phyloP scores from a whole-genome alignment of 306 rosid genomes.

The Crotalaria pallida region DNA sequence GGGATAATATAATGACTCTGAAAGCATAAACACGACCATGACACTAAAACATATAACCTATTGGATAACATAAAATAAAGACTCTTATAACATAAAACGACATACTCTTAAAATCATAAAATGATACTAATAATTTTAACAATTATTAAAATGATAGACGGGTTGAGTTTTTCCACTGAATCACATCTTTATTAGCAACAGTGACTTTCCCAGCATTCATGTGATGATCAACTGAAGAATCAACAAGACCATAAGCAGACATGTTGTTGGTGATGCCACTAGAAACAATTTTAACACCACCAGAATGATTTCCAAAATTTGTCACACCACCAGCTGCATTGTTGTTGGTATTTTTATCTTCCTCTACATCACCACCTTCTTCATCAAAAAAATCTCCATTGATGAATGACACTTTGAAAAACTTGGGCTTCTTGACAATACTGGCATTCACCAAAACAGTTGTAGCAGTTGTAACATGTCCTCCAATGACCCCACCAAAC shows the following conservation, averaged over 20 bases:
- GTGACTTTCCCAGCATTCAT: constrained; percentile 17
- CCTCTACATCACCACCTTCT: background rate
- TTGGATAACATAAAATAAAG: no score
- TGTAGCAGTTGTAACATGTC: constrained; percentile 37
- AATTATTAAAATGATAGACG: constrained; percentile 9
- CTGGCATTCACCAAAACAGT: constrained; percentile 31
- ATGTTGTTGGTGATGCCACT: background rate
- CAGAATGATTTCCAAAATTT: background rate
- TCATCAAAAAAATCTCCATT: background rate
- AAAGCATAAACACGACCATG: no score
- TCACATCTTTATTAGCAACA: constrained; percentile 1
- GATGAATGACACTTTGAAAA: constrained; percentile 10
- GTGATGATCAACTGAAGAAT: background rate
- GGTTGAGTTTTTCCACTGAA: constrained; percentile 39
- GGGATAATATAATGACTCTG: background rate
- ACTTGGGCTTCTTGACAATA: constrained; percentile 21
- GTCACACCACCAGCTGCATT: background rate
- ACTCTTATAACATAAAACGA: no score
- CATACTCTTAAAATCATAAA: no score
- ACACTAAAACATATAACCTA: no score
- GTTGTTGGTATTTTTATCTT: background rate
- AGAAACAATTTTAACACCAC: background rate
- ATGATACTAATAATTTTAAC: no score
- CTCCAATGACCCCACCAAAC: constrained; percentile 56
- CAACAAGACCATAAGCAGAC: background rate